Percentiles rank a stretch among this genome's conserved stretches.
These are phyloP conservation scores for Sphaerobolus stellatus DNA, from an alignment of 1,284 basidiomycete genomes.

Conservation along the genomic window DNA sequence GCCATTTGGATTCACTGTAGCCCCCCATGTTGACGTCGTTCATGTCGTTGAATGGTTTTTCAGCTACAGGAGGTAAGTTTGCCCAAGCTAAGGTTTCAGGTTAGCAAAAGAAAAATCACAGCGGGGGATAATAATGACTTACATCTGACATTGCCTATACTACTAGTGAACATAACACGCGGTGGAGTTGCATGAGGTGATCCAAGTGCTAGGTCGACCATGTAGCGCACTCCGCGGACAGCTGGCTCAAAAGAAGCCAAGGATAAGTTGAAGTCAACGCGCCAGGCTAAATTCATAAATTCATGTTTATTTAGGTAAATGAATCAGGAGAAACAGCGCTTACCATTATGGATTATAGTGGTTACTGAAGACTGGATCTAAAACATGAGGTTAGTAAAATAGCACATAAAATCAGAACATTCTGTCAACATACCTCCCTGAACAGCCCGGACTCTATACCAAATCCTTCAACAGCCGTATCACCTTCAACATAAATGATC, in stretches of 20 bases:
- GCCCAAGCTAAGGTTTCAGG: slow-evolving; percentile 7
- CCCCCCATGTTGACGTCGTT: slow-evolving; percentile 22
- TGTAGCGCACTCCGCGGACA: slow-evolving; percentile 36
- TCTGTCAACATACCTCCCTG: slow-evolving; percentile 10
- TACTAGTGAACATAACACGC: slow-evolving; percentile 20
- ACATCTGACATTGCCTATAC: neutral
- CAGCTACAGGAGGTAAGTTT: slow-evolving; percentile 8
- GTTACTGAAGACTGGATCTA: slow-evolving; percentile 22
- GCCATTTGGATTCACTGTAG: slow-evolving; percentile 38
- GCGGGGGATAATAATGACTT: neutral
- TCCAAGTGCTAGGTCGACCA: slow-evolving; percentile 41
- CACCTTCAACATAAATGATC: slow-evolving; percentile 27
- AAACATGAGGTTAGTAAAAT: neutral
- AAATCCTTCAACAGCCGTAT: slow-evolving; percentile 20
- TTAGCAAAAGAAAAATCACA: neutral
- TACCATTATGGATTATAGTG: slow-evolving; percentile 37
- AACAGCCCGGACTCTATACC: slow-evolving; percentile 23
- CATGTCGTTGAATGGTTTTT: slow-evolving; percentile 15
- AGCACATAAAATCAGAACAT: neutral
- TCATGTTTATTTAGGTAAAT: neutral
- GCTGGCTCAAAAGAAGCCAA: slow-evolving; percentile 36
- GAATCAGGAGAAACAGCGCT: slow-evolving; percentile 1
- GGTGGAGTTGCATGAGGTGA: slow-evolving; percentile 23
- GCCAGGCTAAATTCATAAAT: slow-evolving; percentile 35
- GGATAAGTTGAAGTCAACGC: slow-evolving; percentile 41